Evolutionary conservation across 2,329 filamentous ascomycete genomes (phyloP).

Genomic region (Penicillium sp.): DNA sequence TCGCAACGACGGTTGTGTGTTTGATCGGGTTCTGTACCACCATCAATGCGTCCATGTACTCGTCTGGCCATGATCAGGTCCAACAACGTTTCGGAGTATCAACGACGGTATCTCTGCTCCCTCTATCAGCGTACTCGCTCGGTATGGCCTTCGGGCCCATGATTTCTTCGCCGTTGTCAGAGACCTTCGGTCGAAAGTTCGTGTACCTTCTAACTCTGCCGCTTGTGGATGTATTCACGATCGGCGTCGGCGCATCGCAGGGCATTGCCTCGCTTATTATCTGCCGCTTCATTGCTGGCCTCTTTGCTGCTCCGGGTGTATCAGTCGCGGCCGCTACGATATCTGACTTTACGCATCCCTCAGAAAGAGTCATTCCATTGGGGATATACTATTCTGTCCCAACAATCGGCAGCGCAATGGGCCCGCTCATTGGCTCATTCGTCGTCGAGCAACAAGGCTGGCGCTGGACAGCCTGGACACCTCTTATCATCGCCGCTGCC

Average conservation of each 20-base stretch:
- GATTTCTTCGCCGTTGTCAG: constrained; percentile 74
- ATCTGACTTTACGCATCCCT: constrained; percentile 54
- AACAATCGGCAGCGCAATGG: constrained; percentile 35
- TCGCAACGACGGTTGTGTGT: constrained; percentile 21
- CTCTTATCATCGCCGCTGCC: constrained; percentile 65
- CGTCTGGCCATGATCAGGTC: constrained; percentile 58
- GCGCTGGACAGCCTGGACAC: constrained; percentile 75
- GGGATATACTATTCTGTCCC: constrained; percentile 27
- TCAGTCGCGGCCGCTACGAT: constrained; percentile 74
- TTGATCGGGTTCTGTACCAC: constrained; percentile 26
- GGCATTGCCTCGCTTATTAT: constrained; percentile 73
- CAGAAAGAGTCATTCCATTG: constrained; percentile 18
- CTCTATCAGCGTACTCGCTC: constrained; percentile 72
- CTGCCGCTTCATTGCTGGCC: constrained; percentile 75
- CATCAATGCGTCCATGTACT: constrained; percentile 40
- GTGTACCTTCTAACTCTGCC: constrained; percentile 73
- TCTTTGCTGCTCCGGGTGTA: constrained; percentile 60
- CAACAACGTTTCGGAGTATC: constrained; percentile 46
- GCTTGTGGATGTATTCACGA: constrained; percentile 60
- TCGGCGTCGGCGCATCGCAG: constrained; percentile 55
- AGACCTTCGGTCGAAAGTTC: constrained; percentile 70
- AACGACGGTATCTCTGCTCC: constrained; percentile 53
- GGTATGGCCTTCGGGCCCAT: constrained; percentile 74
- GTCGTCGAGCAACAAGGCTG: constrained; percentile 67
- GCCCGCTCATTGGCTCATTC: constrained; percentile 72